Evolutionary conservation across 1,284 basidiomycete genomes (phyloP), one percentile per base, ranked within the genome.

Genomic region (Apiotrichum laibachii): DNA sequence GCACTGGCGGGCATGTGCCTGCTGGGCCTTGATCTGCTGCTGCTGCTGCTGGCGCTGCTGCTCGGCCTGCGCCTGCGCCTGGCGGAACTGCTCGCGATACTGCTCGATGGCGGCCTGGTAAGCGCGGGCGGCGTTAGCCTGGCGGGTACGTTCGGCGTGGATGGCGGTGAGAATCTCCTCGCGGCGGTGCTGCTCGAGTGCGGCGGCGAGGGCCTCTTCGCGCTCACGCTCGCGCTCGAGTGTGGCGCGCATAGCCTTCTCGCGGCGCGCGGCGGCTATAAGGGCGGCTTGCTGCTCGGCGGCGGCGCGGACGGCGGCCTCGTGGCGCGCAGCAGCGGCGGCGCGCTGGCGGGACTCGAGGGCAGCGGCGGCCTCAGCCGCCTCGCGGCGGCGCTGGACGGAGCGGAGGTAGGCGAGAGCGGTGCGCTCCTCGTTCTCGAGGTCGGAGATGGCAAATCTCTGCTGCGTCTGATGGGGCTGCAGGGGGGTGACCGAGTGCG

Each of bases 401-500:
- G 66, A 53, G 46, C 61, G 67, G 37, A 77, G 71, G 61, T 75
- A 72, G 33, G 69, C 72, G n/a, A 71, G 63, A 22, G 70, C 73
- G 31, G 70, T 69, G 47, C 62, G 67, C 54, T 77, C 75, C 55
- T 77, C 73, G 43, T 67, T 66, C 18, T 70, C 67, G 49, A 72
- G 57, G 43, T 57, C 52, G 39, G 48, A 37, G 43, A 40, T 4
- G 6, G 48, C 16, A n/a, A n/a, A n/a, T n/a, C n/a, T n/a, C n/a
- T n/a, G n/a, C n/a, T n/a, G n/a, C n/a, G n/a, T n/a, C n/a, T n/a
- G n/a, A n/a, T n/a, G n/a, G n/a, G n/a, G n/a, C n/a, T n/a, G n/a
- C n/a, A n/a, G n/a, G n/a, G n/a, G n/a, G n/a, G n/a, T n/a, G n/a
- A n/a, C n/a, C n/a, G n/a, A n/a, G n/a, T n/a, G n/a, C n/a, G n/a